Evolutionary conservation across 306 rosid genomes (phyloP).

Genomic region (Acacia confusa): DNA sequence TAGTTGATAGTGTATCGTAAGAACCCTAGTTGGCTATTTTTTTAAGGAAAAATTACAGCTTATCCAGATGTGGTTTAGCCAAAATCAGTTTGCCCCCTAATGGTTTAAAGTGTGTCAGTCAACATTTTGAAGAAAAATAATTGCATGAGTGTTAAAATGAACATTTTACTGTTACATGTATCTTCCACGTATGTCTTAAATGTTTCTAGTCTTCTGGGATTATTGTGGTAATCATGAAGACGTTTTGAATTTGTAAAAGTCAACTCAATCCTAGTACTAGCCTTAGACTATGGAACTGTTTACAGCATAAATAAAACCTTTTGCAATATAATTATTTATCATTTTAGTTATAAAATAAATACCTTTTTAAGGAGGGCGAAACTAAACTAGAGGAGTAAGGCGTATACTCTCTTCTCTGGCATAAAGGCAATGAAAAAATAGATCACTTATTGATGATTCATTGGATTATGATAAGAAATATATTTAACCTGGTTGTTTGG

Average conservation of each 20-base stretch:
- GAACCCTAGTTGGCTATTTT: background rate
- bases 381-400: background rate
- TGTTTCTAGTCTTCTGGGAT: background rate
- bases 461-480: conserved; percentile 9
- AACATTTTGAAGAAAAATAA: background rate
- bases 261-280: too few species aligned
- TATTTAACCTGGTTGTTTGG: background rate
- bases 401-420: background rate
- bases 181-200: background rate
- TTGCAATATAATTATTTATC: background rate
- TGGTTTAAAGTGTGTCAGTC: background rate
- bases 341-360: background rate
- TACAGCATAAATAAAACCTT: background rate
- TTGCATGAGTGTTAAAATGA: background rate
- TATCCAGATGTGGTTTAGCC: background rate
- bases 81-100: background rate
- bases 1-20: background rate
- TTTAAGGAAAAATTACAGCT: background rate
- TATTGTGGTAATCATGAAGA: background rate
- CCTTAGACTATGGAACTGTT: background rate
- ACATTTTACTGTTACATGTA: background rate
- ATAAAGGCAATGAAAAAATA: background rate
- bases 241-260: too few species aligned
- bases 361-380: too few species aligned
- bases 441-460: conserved; percentile 16